A percentile compares a stretch with the other conserved stretches of the same genome.
These are phyloP conservation scores for Aspergillus fumigatiaffinis DNA, from an alignment of 2,329 filamentous ascomycete genomes.

Conservation along the genomic window DNA sequence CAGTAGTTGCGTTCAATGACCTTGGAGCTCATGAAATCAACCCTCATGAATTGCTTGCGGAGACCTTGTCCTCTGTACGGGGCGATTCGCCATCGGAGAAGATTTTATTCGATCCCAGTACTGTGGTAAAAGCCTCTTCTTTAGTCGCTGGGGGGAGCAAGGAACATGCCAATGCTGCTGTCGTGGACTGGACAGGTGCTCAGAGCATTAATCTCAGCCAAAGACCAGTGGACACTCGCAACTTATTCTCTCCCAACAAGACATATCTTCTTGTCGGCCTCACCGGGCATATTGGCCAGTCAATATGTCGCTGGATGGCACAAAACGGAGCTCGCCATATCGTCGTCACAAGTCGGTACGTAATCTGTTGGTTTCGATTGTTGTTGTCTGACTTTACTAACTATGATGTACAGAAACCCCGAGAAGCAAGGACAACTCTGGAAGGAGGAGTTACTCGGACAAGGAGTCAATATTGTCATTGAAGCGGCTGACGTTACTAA, in stretches of 20 bases:
- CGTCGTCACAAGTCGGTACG: slow-evolving; percentile 26
- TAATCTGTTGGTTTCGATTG: slow-evolving; percentile 1
- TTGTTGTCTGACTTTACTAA: slow-evolving; percentile 6
- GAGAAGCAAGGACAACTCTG: slow-evolving; percentile 2
- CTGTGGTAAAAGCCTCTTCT: slow-evolving; percentile 2
- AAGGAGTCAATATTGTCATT: slow-evolving; percentile 5
- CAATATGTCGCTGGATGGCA: slow-evolving; percentile 29
- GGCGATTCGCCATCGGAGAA: background rate
- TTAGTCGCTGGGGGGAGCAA: background rate
- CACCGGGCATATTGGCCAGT: slow-evolving; percentile 27
- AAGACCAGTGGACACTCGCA: slow-evolving; percentile 4
- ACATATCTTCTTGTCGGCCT: slow-evolving; percentile 32
- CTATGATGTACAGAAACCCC: background rate
- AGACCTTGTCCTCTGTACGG: background rate
- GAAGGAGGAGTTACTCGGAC: slow-evolving; percentile 3
- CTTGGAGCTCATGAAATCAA: background rate
- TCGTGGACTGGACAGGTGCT: slow-evolving; percentile 5
- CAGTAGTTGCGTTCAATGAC: slow-evolving; percentile 3
- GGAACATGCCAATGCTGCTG: background rate
- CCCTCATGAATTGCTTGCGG: background rate
- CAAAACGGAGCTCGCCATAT: slow-evolving; percentile 24
- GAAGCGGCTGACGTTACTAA: slow-evolving; percentile 5
- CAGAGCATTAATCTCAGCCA: slow-evolving; percentile 3
- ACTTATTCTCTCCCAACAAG: slow-evolving; percentile 20
- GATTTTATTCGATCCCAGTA: background rate